Base-by-base conservation (phyloP, 2,329 filamentous ascomycete species). In the Chrysoporthe deuterocubensis region DNA sequence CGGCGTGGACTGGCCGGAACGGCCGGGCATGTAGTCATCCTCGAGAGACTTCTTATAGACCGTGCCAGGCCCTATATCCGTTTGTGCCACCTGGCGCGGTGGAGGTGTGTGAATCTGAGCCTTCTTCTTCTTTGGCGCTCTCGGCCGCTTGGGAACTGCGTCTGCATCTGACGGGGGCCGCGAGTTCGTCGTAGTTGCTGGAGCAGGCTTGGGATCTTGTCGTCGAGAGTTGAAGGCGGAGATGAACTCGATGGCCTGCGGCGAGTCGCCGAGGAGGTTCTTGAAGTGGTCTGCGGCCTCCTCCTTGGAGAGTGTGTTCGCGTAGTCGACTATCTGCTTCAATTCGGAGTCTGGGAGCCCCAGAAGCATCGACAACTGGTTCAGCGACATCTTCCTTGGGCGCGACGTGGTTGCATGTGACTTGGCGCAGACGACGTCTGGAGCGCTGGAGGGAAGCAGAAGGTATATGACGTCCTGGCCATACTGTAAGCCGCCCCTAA, bases 291-390 rank as follows among this genome's bases (percentile, higher is more conserved):
- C 90, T 62, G 89, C 93, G 16, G 93, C 92, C 71, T 91, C 92
- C 63, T 89, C 81, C 75, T 91, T 94, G 26, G 93, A 89, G 9
- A 98, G 85, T 0, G 89, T 91, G 46, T 88, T 83, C 2, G 92
- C 89, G 77, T 97, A 97, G 60, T 92, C 89, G 72, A 98, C 84
- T 56, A 97, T 87, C 76, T 98, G 93, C 75, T 89, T 88, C 43
- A 98, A 83, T 52, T 95, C 94, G 14, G 92, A 89, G 46, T 97
- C 89, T 46, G 97, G 94, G 13, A 98, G 84, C 8, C 94, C 93
- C 0, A 99, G 85, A 18, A 99, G 85, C 75, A 89, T 89, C 34
- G 90, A 89, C 8, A 99, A 87, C 76, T 94, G 92, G 61, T 90
- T 76, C 57, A 83, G 75, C 26, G 86, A 87, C 86, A 89, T 89